These are phyloP conservation scores for Luffa acutangula DNA, from an alignment of 306 rosid genomes.

Conservation along the genomic window DNA sequence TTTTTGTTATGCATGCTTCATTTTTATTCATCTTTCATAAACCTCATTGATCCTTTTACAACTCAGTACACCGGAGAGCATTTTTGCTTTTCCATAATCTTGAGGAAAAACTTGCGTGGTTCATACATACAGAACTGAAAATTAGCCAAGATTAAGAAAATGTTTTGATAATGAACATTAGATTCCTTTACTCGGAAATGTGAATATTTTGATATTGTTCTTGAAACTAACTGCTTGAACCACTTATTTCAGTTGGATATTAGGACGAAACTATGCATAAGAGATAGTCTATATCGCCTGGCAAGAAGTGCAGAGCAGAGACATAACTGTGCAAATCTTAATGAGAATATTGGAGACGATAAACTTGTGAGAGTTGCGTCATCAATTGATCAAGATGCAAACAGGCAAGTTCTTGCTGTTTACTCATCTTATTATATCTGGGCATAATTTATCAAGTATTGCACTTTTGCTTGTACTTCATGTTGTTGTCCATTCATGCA, in stretches of 20 bases:
- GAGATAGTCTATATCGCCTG: conserved; percentile 84
- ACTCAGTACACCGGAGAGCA: not conserved
- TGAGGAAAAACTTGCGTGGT: not conserved
- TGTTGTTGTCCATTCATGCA: not conserved
- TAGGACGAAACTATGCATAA: conserved; percentile 67
- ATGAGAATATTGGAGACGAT: conserved; percentile 33
- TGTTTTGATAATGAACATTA: not conserved
- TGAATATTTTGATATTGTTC: not conserved
- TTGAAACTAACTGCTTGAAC: not conserved
- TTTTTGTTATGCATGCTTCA: not conserved
- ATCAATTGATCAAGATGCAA: conserved; percentile 29
- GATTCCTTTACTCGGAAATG: not conserved
- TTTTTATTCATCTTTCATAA: not conserved
- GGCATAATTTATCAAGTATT: not conserved
- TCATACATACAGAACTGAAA: not conserved
- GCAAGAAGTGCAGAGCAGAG: conserved; percentile 88
- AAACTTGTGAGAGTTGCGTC: conserved; percentile 27
- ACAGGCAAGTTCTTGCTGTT: conserved; percentile 34
- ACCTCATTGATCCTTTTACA: not conserved
- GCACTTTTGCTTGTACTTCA: not conserved
- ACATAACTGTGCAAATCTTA: conserved; percentile 29
- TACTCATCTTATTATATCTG: not conserved
- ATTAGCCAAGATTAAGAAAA: not conserved
- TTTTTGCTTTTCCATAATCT: not conserved
- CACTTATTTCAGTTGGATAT: conserved; percentile 54